Base-by-base conservation (phyloP, 345 rosid species). In the Diplotaxis tenuifolia region DNA sequence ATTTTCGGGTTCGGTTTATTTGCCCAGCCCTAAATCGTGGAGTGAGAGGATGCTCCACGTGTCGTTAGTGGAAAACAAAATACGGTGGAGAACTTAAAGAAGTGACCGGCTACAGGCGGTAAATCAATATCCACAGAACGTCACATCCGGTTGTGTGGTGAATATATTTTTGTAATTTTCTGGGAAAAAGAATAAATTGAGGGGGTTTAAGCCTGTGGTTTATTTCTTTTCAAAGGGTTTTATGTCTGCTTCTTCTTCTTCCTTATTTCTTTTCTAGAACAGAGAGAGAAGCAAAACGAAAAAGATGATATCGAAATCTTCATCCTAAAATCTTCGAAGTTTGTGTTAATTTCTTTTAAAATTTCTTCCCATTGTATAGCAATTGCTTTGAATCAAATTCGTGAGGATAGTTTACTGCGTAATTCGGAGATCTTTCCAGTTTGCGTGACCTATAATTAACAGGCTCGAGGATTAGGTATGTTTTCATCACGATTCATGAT, bases 141-240 rank as follows among this genome's bases (percentile, higher is more conserved):
- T 3, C 21, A 47, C 16, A 47, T 47, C 53, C 53, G 53, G 53
- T 47, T 47, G 20, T 47, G 53, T 47, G 53, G 53, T 7, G 20
- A 47, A 47, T 15, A 47, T 42, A 42, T n/a, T 42, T 14, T 42
- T 42, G 16, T 42, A 14, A 3, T 42, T 42, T 42, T 40, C 16
- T 40, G 47, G 16, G 2, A 54, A 52, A 25, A 65, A 31, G n/a
- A 49, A 74, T 75, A 81, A 76, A 55, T 4, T 83, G 18, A 7
- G 82, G 96, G 81, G 97, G 95, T 85, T 91, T 89, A 79, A 82
- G 89, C 74, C 6, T 73, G 77, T 79, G 80, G 76, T 72, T 80
- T 80, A 36, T 77, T 76, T 79, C 36, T 77, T 76, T 45, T 50
- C 75, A 73, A 57, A 65, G 85, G 85, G 80, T 82, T 85, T 84